Base-by-base conservation (phyloP, 352 stramenopile genomes). In the Globisporangium paroecandrum region DNA sequence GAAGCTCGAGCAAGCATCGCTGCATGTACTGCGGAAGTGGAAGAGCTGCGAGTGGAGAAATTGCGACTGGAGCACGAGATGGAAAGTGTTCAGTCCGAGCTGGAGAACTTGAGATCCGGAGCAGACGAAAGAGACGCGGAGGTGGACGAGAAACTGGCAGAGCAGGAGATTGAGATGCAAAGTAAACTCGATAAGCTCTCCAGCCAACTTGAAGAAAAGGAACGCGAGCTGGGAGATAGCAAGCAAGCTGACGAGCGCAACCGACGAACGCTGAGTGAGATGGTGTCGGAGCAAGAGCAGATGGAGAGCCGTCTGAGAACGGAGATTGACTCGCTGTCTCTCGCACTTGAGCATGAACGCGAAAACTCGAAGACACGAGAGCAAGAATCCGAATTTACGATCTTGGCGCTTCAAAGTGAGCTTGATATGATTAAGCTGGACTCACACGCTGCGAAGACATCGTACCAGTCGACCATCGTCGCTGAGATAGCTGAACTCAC, bases 341-440 rank as follows among this genome's bases (percentile, higher is more conserved):
- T 77, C 27, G 79, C 81, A 38, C 75, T 88, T 10, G 77, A 81
- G 49, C 74, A 81, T 51, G 79, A 86, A 57, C 76, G 72, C 43
- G 76, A 82, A 54, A 76, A 60, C 41, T 86, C 77, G 41, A 62
- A 70, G 54, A 51, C 68, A 47, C 79, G 79, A 13, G 79, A 84
- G 56, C 69, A 83, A 34, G 75, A 85, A 22, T 62, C 83, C 60
- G 71, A 78, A 27, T 69, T 73, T 2, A 71, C 65, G 2, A 73
- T 88, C 15, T 54, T 72, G 27, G 68, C 59, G 53, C 68, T 87
- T 4, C 75, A 78, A n/a, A 68, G 60, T 6, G 74, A 82, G 36
- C 65, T 81, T 2, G 74, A 77, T 36, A 24, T 66, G 46, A 56
- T 81, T 6, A 66, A 72, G 67, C 24, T 73, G 3, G 76, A 83